phyloP scores from a whole-genome alignment of 2,329 filamentous ascomycete genomes.

The Elsinoe necatrix region DNA sequence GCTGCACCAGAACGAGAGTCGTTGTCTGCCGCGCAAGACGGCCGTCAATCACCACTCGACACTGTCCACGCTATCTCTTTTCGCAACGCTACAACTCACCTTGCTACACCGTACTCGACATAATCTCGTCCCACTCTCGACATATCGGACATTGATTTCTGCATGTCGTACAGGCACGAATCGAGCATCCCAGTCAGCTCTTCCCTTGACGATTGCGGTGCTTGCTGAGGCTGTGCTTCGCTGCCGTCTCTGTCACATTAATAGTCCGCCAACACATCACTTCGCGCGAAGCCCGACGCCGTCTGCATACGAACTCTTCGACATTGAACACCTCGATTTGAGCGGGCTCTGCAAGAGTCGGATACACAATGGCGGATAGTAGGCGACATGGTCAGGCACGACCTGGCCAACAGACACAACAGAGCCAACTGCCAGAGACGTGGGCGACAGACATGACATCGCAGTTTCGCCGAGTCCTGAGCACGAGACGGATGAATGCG shows the following conservation, averaged over 20 bases:
- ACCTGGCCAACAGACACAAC: constrained; percentile 15
- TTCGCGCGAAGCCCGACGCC: not conserved
- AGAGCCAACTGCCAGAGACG: constrained; percentile 42
- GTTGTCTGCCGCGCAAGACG: not conserved
- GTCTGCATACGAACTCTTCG: not conserved
- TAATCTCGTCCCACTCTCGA: not conserved
- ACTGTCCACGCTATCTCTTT: not conserved
- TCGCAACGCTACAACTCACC: not conserved
- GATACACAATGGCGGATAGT: not conserved
- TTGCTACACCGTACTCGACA: not conserved
- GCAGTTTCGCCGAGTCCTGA: constrained; percentile 79
- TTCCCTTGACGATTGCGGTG: not conserved
- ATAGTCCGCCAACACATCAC: not conserved
- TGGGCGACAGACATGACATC: constrained; percentile 72
- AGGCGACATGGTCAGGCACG: constrained; percentile 8
- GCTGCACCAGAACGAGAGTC: not conserved
- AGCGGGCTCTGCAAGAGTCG: not conserved
- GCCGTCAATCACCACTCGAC: not conserved
- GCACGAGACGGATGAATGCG: constrained; percentile 79
- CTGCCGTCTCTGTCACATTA: not conserved
- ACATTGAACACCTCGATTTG: not conserved
- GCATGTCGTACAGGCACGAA: constrained; percentile 4
- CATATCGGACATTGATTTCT: not conserved
- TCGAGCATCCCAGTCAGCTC: not conserved
- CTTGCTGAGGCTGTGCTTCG: constrained; percentile 15